These are phyloP conservation scores for Boletus pseudo-olivaceus DNA, from an alignment of 768 basidiomycete genomes.

Conservation along the genomic window DNA sequence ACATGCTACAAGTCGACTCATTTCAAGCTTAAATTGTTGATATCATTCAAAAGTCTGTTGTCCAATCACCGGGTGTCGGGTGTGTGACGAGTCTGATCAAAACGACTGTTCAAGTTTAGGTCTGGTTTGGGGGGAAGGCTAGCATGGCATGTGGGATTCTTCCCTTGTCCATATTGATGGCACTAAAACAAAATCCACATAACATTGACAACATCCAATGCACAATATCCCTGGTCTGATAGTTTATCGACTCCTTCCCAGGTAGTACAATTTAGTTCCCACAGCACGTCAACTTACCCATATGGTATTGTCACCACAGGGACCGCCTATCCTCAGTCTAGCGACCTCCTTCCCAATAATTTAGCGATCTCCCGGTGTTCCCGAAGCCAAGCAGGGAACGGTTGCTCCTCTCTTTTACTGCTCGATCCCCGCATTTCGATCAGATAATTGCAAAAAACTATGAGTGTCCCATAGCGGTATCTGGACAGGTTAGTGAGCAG, in stretches of 20 bases:
- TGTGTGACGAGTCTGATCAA: too few relatives aligned
- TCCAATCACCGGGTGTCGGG: too few relatives aligned
- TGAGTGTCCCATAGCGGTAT: conserved; percentile 86
- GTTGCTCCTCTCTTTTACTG: conserved; percentile 35
- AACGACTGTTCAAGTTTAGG: too few relatives aligned
- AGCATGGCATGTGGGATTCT: too few relatives aligned
- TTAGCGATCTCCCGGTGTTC: conserved; percentile 84
- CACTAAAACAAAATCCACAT: neutral
- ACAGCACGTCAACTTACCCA: neutral
- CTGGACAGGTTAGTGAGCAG: conserved; percentile 34
- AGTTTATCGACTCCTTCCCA: neutral
- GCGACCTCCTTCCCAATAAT: conserved; percentile 60
- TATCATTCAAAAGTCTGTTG: too few relatives aligned
- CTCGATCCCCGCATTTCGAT: conserved; percentile 58
- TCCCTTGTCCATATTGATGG: neutral
- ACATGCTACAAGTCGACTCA: too few relatives aligned
- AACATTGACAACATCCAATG: neutral
- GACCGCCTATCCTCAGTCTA: conserved; percentile 47
- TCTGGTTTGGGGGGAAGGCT: too few relatives aligned
- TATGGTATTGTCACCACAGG: neutral
- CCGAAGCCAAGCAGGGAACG: conserved; percentile 80
- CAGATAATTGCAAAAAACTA: conserved; percentile 93
- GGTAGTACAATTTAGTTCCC: conserved; percentile 4
- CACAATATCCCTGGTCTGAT: neutral
- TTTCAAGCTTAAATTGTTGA: too few relatives aligned